phyloP scores from a whole-genome alignment of 2,329 filamentous ascomycete species.

The Fusarium nygamai region DNA sequence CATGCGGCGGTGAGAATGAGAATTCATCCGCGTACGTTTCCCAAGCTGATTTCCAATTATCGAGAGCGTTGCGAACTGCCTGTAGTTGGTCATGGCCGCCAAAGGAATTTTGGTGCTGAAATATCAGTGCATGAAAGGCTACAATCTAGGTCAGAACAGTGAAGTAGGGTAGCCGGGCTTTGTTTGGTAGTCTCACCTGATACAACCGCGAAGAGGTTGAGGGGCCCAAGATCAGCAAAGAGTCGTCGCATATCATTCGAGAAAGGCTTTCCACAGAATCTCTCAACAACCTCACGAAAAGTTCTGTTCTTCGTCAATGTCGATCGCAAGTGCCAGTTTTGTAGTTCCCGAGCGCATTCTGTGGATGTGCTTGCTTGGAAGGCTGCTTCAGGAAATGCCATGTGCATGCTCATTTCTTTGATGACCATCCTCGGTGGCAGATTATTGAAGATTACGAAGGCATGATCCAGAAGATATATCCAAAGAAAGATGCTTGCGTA shows the following conservation, averaged over 20 bases:
- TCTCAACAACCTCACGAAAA: neutral
- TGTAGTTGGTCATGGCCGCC: neutral
- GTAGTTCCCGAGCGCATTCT: neutral
- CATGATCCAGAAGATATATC: neutral
- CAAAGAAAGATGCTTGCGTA: neutral
- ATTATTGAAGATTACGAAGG: neutral
- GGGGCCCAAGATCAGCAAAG: neutral
- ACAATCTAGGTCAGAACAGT: neutral
- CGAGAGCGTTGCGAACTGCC: neutral
- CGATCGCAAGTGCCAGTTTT: neutral
- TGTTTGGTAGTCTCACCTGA: neutral
- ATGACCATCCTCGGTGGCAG: neutral
- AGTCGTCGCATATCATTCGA: neutral
- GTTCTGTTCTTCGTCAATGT: neutral
- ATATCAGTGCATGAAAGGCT: neutral
- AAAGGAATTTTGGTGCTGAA: neutral
- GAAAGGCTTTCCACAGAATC: neutral
- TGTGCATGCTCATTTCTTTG: neutral
- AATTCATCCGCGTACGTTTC: neutral
- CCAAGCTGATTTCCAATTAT: neutral
- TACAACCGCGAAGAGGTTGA: neutral
- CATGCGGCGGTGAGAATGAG: neutral
- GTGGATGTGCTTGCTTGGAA: neutral
- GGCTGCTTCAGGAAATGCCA: neutral
- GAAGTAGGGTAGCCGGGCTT: fast-evolving